Evolutionary conservation across 805 yeast genomes (phyloP), one percentile per base, ranked within the genome.

Genomic region (Teunomyces atbi): DNA sequence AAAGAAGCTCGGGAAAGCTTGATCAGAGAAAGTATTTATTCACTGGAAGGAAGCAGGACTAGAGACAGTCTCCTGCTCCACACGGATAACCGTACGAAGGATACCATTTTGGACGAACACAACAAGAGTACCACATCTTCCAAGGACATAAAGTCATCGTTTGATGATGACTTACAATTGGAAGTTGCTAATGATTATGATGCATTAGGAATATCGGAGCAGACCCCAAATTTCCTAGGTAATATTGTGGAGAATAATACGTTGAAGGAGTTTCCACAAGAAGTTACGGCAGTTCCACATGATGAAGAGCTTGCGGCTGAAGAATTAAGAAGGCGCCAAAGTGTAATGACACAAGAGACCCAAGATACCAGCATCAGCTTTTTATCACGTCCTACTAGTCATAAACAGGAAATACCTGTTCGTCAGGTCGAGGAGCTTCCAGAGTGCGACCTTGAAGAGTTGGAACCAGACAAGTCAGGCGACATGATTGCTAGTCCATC

Each of bases 21-120:
- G 27, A 47, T 51, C 26, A 38, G 55, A 39, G 55, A 51, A 15
- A 51, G 55, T 37, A 45, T 51, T 43, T 51, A 48, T 42, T 51
- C 55, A 2, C 42, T 51, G 47, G 51, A 53, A 33, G 51, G 47
- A 39, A 44, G 33, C 33, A 42, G 50, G 29, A 47, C 52, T 2
- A 47, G 49, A 38, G 53, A 48, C 21, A 48, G 52, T 39, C 44
- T 51, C 48, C 39, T 36, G 39, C 46, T 51, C 34, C 48, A 48
- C 16, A 44, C 45, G 40, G 54, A 51, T 20, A 51, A 48, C 41
- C 45, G 47, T 29, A 50, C 54, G 4, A 50, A 43, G 35, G 51
- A 45, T 19, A 50, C 54, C 1, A 33, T 50, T 16, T 28, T 47
- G 13, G 54, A 50, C 11, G 39, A 36, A 12, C 27, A 36, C 27